Conservation (phyloP, 169 alveolate genomes). For the Cryptosporidium tyzzeri region DNA sequence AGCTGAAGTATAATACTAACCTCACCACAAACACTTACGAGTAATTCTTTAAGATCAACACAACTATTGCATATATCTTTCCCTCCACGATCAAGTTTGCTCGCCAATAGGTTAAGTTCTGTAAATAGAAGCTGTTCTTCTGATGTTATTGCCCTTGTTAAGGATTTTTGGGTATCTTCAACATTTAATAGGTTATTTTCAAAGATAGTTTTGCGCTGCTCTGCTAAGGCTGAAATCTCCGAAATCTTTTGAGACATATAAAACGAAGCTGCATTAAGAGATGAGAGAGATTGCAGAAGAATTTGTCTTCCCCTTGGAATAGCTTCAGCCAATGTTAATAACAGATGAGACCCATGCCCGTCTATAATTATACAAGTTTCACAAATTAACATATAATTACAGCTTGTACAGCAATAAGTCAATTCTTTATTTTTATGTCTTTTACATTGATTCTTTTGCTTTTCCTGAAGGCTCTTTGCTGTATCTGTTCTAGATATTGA, state of each 20-base stretch:
- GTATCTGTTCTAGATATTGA: conserved; percentile 33
- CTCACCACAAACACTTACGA: conserved; percentile 67
- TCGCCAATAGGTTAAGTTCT: conserved; percentile 32
- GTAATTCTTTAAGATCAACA: conserved; percentile 35
- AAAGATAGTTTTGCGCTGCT: conserved; percentile 44
- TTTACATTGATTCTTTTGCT: conserved; percentile 29
- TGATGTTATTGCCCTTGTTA: conserved; percentile 48
- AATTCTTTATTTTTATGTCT: conserved; percentile 71
- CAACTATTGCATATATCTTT: conserved; percentile 59
- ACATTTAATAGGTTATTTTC: conserved; percentile 48
- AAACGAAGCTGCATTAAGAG: conserved; percentile 55
- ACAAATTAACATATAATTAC: conserved; percentile 55
- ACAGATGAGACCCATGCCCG: conserved; percentile 63
- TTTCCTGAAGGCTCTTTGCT: conserved; percentile 24
- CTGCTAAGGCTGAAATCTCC: conserved; percentile 48
- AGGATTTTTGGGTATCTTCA: conserved; percentile 59
- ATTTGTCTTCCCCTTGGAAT: conserved; percentile 61
- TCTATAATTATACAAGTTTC: conserved; percentile 74
- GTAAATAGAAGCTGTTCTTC: conserved; percentile 46
- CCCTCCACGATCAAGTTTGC: conserved; percentile 59
- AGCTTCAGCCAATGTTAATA: conserved; percentile 71
- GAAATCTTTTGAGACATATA: conserved; percentile 60
- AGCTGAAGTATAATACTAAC: conserved; percentile 64
- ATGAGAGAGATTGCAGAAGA: conserved; percentile 50
- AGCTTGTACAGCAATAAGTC: conserved; percentile 68